Evolutionary conservation across 164 flowering plant species (phyloP).

Genomic region (Brasenia schreberi): DNA sequence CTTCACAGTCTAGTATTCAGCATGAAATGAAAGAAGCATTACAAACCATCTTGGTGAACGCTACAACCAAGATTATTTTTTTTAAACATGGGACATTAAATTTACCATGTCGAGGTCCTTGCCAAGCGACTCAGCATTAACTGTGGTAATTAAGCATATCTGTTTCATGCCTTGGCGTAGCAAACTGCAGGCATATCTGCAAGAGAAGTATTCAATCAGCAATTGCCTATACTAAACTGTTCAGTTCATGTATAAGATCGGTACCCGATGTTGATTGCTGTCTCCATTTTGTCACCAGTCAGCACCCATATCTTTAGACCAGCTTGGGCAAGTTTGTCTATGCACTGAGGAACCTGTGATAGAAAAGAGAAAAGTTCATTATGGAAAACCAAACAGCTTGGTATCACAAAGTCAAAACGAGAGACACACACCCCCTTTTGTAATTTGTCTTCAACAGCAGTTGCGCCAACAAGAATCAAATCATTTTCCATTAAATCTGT

Average conservation of each 20-base stretch:
- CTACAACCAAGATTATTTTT: neutral
- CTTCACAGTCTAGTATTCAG: slow-evolving; percentile 27
- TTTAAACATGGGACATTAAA: neutral
- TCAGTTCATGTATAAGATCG: slow-evolving; percentile 1
- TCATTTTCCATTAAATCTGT: slow-evolving; percentile 53
- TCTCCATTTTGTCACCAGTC: slow-evolving; percentile 98
- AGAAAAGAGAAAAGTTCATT: slow-evolving; percentile 4
- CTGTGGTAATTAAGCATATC: slow-evolving; percentile 38
- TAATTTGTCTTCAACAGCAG: neutral
- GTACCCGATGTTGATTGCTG: slow-evolving; percentile 96
- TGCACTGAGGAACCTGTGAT: slow-evolving; percentile 82
- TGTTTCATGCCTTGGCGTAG: slow-evolving; percentile 93
- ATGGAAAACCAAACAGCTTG: neutral
- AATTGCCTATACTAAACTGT: no score
- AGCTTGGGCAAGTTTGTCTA: slow-evolving; percentile 93
- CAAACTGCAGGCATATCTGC: slow-evolving; percentile 85
- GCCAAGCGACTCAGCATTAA: neutral
- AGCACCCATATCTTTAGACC: slow-evolving; percentile 95
- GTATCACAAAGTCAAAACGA: neutral
- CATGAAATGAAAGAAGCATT: neutral
- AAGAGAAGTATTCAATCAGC: slow-evolving; percentile 1
- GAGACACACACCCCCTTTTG: neutral
- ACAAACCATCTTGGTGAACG: neutral
- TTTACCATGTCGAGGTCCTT: neutral
- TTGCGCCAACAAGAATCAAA: slow-evolving; percentile 38